Conservation (phyloP, 164 flowering plant genomes). For the Aristolochia contorta region DNA sequence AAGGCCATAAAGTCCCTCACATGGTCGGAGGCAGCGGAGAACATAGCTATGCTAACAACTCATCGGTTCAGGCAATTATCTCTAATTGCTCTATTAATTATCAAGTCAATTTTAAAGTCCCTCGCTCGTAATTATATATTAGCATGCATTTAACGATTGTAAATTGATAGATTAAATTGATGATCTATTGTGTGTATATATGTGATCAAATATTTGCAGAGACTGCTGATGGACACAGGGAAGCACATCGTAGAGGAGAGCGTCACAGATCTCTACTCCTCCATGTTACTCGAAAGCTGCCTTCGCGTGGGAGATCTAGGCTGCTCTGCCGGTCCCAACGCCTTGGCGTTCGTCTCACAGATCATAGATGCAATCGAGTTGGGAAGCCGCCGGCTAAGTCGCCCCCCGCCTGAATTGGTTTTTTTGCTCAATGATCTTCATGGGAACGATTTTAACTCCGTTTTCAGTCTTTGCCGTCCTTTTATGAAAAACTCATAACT, state of each 20-base stretch:
- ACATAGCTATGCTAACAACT: conserved; percentile 1
- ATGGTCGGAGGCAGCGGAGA: background rate
- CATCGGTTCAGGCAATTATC: background rate
- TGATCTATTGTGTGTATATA: too few relatives aligned
- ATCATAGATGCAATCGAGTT: conserved; percentile 20
- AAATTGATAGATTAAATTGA: too few relatives aligned
- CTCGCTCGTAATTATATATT: too few relatives aligned
- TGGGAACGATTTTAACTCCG: conserved; percentile 53
- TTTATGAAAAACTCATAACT: conserved; percentile 15
- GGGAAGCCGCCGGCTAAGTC: conserved; percentile 5
- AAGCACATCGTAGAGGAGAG: background rate
- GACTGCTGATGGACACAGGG: too few relatives aligned
- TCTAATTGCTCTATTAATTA: background rate
- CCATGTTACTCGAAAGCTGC: too few relatives aligned
- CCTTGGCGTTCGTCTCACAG: conserved; percentile 27
- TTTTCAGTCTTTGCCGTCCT: conserved; percentile 32
- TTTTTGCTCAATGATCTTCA: conserved; percentile 61
- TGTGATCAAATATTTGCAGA: too few relatives aligned
- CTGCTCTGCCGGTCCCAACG: conserved; percentile 48
- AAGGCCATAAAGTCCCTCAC: background rate
- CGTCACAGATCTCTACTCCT: background rate
- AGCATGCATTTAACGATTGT: too few relatives aligned
- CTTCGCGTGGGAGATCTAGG: conserved; percentile 1
- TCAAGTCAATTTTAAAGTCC: too few relatives aligned
- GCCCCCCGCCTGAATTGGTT: conserved; percentile 36